Evolutionary conservation across 176 grass and related monocot genomes (phyloP).

Genomic region (Luzula sylvatica): DNA sequence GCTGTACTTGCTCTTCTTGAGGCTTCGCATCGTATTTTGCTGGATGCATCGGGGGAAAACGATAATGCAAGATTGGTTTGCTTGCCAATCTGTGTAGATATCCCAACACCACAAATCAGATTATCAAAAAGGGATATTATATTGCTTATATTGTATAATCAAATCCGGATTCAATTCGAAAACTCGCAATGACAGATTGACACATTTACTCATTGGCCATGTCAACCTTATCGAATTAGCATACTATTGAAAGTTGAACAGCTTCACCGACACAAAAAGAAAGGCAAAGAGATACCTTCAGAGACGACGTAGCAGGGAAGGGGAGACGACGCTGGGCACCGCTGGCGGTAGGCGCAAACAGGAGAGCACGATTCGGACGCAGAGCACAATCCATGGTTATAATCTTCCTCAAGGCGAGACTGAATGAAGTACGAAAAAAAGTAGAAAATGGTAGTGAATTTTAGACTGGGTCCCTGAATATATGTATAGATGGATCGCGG

Average conservation of each 20-base stretch:
- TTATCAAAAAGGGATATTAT: not conserved
- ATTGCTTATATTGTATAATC: not conserved
- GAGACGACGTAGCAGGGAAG: not conserved
- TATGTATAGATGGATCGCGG: not conserved
- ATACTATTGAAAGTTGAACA: not conserved
- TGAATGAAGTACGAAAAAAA: not conserved
- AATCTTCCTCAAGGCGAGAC: not conserved
- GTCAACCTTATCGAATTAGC: not conserved
- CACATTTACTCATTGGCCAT: not conserved
- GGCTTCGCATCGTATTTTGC: not conserved
- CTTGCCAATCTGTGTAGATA: slow-evolving; percentile 7
- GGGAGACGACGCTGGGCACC: not conserved
- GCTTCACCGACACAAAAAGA: not conserved
- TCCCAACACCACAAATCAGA: not conserved
- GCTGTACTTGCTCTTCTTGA: not conserved
- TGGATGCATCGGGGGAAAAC: not conserved
- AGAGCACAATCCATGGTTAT: slow-evolving; percentile 1
- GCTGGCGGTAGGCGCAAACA: not conserved
- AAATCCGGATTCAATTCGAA: not conserved
- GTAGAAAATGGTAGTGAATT: not conserved
- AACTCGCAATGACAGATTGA: not conserved
- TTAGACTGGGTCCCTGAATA: not conserved
- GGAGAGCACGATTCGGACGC: slow-evolving; percentile 2
- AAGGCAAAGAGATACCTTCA: not conserved
- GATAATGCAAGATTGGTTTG: not conserved